These are phyloP conservation scores for Tephrocybe sp. DNA, from an alignment of 768 basidiomycete genomes.

Conservation along the genomic window DNA sequence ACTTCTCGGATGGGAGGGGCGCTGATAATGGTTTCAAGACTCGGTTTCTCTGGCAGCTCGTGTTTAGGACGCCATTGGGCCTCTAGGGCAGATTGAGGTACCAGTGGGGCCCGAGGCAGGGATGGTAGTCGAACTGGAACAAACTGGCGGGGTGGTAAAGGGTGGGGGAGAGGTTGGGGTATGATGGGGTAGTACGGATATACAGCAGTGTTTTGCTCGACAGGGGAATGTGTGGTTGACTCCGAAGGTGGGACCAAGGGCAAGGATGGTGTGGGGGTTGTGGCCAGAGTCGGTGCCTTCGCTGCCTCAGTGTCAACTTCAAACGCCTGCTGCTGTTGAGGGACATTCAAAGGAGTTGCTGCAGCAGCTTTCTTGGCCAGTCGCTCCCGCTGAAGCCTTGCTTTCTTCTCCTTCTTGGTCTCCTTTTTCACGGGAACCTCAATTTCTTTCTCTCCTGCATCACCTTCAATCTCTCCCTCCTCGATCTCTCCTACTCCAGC, in stretches of 20 bases:
- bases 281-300: neutral
- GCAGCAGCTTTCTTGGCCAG: constrained; percentile 17
- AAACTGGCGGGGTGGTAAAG: constrained; percentile 2
- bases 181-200: constrained; percentile 7
- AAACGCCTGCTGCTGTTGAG: neutral
- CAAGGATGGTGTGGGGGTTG: neutral
- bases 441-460: constrained; percentile 25
- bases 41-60: constrained; percentile 11
- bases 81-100: constrained; percentile 13
- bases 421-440: constrained; percentile 24
- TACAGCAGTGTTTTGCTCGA: neutral
- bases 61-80: constrained; percentile 14
- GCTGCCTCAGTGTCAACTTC: neutral
- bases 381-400: constrained; percentile 18
- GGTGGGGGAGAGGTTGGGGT: constrained; percentile 7
- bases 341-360: neutral
- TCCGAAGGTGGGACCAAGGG: neutral
- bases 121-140: neutral
- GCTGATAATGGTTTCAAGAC: neutral
- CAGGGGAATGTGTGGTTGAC: neutral
- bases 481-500: constrained; percentile 44
- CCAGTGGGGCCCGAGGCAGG: constrained; percentile 1
- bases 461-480: constrained; percentile 48
- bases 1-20: constrained; percentile 13
- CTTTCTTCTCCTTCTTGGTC: constrained; percentile 31